A percentile compares a stretch with the other conserved stretches of the same genome.
phyloP scores from a whole-genome alignment of 345 rosid species.

The Lepidium aucheri region DNA sequence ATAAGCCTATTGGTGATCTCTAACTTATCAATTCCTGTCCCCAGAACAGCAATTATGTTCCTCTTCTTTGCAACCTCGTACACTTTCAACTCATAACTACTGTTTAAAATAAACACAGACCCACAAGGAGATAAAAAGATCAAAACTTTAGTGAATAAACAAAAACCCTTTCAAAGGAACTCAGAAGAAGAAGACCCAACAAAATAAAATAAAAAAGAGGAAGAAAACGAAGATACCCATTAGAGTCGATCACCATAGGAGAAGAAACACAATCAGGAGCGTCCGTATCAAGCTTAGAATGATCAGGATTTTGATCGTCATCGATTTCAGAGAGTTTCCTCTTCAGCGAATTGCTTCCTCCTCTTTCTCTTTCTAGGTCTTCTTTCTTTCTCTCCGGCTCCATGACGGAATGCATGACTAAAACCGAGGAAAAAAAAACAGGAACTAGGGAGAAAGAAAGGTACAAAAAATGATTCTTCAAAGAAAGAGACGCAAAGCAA shows the following conservation, averaged over 20 bases:
- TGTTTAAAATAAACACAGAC: neutral
- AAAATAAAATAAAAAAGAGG: neutral
- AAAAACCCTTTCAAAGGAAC: neutral
- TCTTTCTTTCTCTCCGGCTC: constrained; percentile 11
- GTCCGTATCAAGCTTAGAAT: too few relatives aligned
- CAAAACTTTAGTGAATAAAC: neutral
- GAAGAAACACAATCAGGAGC: neutral
- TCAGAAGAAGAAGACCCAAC: constrained; percentile 7
- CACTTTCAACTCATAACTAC: constrained; percentile 53
- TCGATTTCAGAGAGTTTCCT: constrained; percentile 40
- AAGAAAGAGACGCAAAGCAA: neutral
- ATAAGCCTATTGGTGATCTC: constrained; percentile 61
- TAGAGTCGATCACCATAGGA: neutral
- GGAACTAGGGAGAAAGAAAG: neutral
- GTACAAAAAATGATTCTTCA: neutral
- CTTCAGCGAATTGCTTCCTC: constrained; percentile 27
- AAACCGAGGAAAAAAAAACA: neutral
- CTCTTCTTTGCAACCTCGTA: constrained; percentile 59
- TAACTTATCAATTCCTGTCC: constrained; percentile 63
- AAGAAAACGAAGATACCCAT: constrained; percentile 8
- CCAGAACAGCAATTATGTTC: constrained; percentile 75
- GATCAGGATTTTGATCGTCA: neutral
- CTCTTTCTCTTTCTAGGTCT: neutral
- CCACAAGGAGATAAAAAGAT: neutral
- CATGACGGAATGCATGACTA: constrained; percentile 15